These are phyloP conservation scores for Shiraia bambusicola DNA, from an alignment of 2,329 filamentous ascomycete species.

Conservation along the genomic window DNA sequence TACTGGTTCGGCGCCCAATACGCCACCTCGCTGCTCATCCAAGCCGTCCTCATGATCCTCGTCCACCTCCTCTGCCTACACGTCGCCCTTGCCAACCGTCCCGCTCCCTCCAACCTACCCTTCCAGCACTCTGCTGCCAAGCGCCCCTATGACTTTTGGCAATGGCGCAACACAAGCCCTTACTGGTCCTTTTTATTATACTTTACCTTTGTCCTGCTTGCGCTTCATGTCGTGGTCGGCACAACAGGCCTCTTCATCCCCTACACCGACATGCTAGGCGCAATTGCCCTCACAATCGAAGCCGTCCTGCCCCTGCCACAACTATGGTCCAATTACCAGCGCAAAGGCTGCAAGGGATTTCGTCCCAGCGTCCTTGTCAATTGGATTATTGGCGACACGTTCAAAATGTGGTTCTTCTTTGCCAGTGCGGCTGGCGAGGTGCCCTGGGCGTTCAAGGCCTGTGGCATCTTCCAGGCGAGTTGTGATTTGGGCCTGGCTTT, in stretches of 20 bases:
- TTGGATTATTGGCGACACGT: slow-evolving; percentile 77
- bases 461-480: slow-evolving; percentile 75
- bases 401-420: slow-evolving; percentile 80
- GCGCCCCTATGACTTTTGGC: slow-evolving; percentile 79
- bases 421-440: slow-evolving; percentile 69
- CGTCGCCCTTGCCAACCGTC: slow-evolving; percentile 61
- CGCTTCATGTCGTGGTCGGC: slow-evolving; percentile 67
- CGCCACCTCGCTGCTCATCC: slow-evolving; percentile 59
- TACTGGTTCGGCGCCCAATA: slow-evolving; percentile 67
- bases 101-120: slow-evolving; percentile 52
- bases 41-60: slow-evolving; percentile 61
- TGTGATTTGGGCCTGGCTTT: slow-evolving; percentile 67
- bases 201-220: slow-evolving; percentile 62
- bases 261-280: slow-evolving; percentile 70
- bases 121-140: slow-evolving; percentile 58
- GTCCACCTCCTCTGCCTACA: slow-evolving; percentile 62
- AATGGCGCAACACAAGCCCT: slow-evolving; percentile 72
- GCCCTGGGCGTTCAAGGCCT: slow-evolving; percentile 77
- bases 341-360: slow-evolving; percentile 74
- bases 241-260: slow-evolving; percentile 59
- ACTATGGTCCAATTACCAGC: slow-evolving; percentile 68
- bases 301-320: slow-evolving; percentile 81
- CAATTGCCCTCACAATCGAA: slow-evolving; percentile 75
- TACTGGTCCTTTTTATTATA: slow-evolving; percentile 79
- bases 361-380: slow-evolving; percentile 72